Percentiles rank a stretch among this genome's conserved stretches.
Evolutionary conservation across 2,329 filamentous ascomycete genomes (phyloP).

Genomic region (Fusarium redolens): DNA sequence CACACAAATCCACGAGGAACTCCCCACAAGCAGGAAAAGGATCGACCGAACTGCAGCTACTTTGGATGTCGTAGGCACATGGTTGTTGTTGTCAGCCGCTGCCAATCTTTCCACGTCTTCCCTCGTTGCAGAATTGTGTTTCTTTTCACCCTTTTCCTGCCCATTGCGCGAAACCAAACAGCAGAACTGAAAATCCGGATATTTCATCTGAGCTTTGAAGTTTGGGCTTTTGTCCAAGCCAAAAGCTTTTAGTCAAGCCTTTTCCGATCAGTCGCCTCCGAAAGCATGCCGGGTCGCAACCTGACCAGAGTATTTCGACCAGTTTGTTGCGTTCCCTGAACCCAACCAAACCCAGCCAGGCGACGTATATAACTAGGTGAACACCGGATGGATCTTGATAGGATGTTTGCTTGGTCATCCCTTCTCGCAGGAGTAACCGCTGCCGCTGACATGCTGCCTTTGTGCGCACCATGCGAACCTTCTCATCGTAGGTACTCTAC

Average conservation of each 20-base stretch:
- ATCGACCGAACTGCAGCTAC: neutral
- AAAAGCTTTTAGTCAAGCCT: neutral
- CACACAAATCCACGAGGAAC: neutral
- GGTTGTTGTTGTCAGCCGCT: neutral
- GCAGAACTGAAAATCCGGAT: neutral
- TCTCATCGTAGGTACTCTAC: neutral
- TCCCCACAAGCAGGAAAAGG: neutral
- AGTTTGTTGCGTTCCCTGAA: neutral
- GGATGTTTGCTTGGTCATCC: neutral
- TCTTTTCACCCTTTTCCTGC: neutral
- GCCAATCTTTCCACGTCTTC: neutral
- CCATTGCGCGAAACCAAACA: neutral
- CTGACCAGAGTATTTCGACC: neutral
- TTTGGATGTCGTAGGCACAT: neutral
- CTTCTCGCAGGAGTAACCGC: neutral
- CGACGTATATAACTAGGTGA: neutral
- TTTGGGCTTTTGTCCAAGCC: neutral
- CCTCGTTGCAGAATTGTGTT: neutral
- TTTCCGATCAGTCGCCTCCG: neutral
- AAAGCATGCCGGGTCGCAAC: neutral
- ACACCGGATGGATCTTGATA: neutral
- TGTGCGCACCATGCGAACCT: conserved; percentile 10
- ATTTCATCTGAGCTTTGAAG: neutral
- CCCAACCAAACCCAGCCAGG: neutral
- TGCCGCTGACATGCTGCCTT: neutral